Evolutionary conservation across 352 stramenopile species (phyloP).

Genomic region (Pythium rishiriense): DNA sequence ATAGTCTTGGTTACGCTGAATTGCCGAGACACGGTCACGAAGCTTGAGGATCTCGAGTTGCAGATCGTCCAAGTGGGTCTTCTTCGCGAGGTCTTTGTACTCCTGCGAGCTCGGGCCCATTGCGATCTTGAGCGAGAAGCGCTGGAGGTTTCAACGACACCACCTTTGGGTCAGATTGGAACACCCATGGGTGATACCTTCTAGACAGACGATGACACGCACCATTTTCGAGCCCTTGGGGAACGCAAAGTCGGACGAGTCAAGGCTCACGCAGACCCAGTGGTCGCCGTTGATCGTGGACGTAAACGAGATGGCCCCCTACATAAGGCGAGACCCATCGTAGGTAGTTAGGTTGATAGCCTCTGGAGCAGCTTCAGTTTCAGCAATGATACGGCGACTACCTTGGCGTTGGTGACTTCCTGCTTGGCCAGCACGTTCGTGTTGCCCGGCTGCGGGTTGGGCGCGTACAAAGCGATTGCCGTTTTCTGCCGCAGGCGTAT

Average conservation of each 20-base stretch:
- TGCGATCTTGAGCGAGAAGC: slow-evolving; percentile 63
- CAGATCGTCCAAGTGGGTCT: slow-evolving; percentile 81
- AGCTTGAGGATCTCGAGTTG: slow-evolving; percentile 82
- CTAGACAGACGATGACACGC: not conserved
- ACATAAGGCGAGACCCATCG: not conserved
- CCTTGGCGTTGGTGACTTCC: slow-evolving; percentile 57
- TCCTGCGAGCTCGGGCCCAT: slow-evolving; percentile 77
- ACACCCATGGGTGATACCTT: too few relatives aligned
- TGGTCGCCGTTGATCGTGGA: slow-evolving; percentile 65
- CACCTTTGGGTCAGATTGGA: not conserved
- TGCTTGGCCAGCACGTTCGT: slow-evolving; percentile 60
- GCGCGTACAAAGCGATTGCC: slow-evolving; percentile 58
- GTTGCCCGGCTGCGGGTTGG: slow-evolving; percentile 36
- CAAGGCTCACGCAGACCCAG: slow-evolving; percentile 74
- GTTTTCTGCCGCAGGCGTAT: slow-evolving; percentile 47
- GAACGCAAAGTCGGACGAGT: slow-evolving; percentile 63
- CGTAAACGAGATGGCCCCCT: slow-evolving; percentile 72
- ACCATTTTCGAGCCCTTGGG: slow-evolving; percentile 69
- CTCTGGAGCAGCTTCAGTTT: too few relatives aligned
- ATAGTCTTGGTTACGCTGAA: slow-evolving; percentile 87
- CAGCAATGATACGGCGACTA: slow-evolving; percentile 11
- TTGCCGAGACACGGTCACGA: slow-evolving; percentile 69
- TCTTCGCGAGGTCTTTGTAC: slow-evolving; percentile 83
- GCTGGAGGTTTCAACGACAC: slow-evolving; percentile 29
- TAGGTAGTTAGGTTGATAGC: too few relatives aligned